Conservation (phyloP, 2,329 filamentous ascomycete genomes). For the Thelonectria blattea region DNA sequence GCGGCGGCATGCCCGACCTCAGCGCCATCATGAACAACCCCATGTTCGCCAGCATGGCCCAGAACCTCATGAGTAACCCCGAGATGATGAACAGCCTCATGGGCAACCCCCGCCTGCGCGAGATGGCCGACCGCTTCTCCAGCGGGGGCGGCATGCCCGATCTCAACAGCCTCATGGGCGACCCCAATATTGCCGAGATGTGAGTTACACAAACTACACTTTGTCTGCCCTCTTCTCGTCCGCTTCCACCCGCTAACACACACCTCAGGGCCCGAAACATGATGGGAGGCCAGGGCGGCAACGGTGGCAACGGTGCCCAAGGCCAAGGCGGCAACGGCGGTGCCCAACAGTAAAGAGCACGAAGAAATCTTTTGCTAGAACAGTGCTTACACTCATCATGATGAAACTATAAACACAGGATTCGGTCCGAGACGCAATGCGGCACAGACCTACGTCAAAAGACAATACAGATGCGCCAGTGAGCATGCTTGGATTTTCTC, state of each 20-base stretch:
- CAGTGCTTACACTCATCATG: constrained; percentile 31
- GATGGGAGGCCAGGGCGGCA: constrained; percentile 51
- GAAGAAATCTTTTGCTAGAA: constrained; percentile 17
- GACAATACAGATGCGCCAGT: constrained; percentile 27
- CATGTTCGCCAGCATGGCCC: constrained; percentile 97
- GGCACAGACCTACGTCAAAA: constrained; percentile 32
- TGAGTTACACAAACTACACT: too few species aligned
- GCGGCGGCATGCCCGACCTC: constrained; percentile 87
- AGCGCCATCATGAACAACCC: constrained; percentile 92
- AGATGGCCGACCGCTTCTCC: constrained; percentile 85
- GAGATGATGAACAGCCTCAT: constrained; percentile 91
- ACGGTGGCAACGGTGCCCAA: constrained; percentile 27
- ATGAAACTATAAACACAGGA: constrained; percentile 20
- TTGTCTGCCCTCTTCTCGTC: too few species aligned
- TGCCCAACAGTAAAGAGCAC: constrained; percentile 32
- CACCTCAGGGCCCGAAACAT: constrained; percentile 52
- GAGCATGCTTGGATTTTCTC: constrained; percentile 20
- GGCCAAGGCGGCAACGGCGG: constrained; percentile 36
- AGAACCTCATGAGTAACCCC: constrained; percentile 96
- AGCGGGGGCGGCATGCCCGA: constrained; percentile 88
- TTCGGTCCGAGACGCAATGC: constrained; percentile 14
- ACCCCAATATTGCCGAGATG: constrained; percentile 92
- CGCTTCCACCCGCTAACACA: constrained; percentile 1
- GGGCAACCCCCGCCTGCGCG: constrained; percentile 86
- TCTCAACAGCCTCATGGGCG: constrained; percentile 83